These are phyloP conservation scores for Trichosanthes truncata DNA, from an alignment of 306 rosid genomes.

Conservation along the genomic window DNA sequence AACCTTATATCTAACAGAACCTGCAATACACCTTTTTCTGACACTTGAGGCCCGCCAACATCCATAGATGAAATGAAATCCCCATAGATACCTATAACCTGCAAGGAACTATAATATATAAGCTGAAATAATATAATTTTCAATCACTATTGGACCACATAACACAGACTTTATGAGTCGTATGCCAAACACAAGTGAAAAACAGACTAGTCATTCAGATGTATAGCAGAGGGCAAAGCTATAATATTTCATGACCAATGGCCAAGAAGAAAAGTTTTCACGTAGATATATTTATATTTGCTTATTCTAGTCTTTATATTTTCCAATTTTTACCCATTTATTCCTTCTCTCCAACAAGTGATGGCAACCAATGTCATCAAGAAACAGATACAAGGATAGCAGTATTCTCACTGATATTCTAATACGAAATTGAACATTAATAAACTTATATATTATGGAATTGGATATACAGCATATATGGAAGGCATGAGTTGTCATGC, in stretches of 20 bases:
- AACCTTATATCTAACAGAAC: slow-evolving; percentile 79
- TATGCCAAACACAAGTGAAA: background rate
- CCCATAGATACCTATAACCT: slow-evolving; percentile 70
- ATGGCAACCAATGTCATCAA: background rate
- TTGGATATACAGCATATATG: background rate
- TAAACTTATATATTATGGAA: background rate
- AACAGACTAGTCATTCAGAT: background rate
- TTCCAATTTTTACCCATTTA: background rate
- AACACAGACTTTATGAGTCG: background rate
- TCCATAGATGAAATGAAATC: slow-evolving; percentile 50
- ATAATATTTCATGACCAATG: background rate
- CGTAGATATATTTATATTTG: background rate
- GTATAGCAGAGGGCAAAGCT: background rate
- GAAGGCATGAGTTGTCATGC: background rate
- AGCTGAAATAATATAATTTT: slow-evolving; percentile 7
- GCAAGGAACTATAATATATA: slow-evolving; percentile 18
- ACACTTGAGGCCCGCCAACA: slow-evolving; percentile 52
- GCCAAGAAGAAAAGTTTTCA: background rate
- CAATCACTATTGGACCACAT: background rate
- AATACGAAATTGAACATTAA: background rate
- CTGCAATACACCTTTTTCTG: slow-evolving; percentile 91
- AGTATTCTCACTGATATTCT: background rate
- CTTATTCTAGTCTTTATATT: background rate
- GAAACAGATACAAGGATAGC: background rate
- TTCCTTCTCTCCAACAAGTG: background rate